A percentile compares a stretch with the other conserved stretches of the same genome.
phyloP scores from a whole-genome alignment of 2,329 filamentous ascomycete species.

The Trichoderma koningiopsis region DNA sequence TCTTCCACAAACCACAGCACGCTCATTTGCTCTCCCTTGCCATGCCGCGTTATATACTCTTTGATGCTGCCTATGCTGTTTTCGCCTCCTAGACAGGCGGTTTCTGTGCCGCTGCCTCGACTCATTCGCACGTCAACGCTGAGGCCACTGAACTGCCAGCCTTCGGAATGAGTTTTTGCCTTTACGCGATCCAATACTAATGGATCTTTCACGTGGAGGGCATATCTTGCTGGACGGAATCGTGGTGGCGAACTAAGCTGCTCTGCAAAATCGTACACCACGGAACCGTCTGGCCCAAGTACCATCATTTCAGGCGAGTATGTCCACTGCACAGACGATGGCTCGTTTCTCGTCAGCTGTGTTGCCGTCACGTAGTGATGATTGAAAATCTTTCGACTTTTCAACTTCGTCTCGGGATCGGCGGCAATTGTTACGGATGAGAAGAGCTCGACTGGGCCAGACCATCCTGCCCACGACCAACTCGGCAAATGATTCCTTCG shows the following conservation, averaged over 20 bases:
- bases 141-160: constrained; percentile 42
- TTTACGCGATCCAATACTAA: constrained; percentile 41
- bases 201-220: constrained; percentile 39
- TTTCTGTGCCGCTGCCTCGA: constrained; percentile 30
- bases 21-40: constrained; percentile 41
- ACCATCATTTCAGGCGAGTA: constrained; percentile 40
- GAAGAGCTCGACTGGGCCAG: constrained; percentile 39
- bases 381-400: constrained; percentile 38
- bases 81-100: background rate
- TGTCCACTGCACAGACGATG: constrained; percentile 37
- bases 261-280: constrained; percentile 38
- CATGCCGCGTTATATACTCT: constrained; percentile 40
- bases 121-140: constrained; percentile 41
- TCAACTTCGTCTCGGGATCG: constrained; percentile 34
- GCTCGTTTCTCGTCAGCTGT: constrained; percentile 39
- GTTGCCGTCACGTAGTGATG: constrained; percentile 42
- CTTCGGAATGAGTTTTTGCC: constrained; percentile 36
- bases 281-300: constrained; percentile 35
- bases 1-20: constrained; percentile 43
- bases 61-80: constrained; percentile 33
- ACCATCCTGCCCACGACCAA: constrained; percentile 44
- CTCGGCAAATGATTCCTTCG: constrained; percentile 39
- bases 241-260: constrained; percentile 26
- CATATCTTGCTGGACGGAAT: constrained; percentile 34
- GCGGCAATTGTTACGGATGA: constrained; percentile 38